phyloP scores from a whole-genome alignment of 2,329 filamentous ascomycete species.

The Calonectria ilicicola region DNA sequence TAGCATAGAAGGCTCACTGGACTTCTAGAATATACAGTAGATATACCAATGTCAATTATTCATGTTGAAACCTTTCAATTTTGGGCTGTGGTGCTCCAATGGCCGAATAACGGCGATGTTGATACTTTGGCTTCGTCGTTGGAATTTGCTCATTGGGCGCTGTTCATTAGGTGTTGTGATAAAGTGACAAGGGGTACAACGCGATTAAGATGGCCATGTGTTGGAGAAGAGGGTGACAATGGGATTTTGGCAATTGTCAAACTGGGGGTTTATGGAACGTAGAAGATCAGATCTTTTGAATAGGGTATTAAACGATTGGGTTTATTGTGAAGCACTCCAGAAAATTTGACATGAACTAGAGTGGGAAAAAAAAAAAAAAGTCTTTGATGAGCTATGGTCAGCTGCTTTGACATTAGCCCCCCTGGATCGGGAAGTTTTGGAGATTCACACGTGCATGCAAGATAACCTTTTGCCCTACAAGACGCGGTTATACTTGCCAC shows the following conservation, averaged over 20 bases:
- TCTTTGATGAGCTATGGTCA: neutral
- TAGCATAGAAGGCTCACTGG: neutral
- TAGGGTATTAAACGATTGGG: neutral
- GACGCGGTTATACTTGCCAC: neutral
- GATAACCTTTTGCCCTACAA: neutral
- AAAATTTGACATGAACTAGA: neutral
- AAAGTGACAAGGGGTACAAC: neutral
- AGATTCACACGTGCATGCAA: neutral
- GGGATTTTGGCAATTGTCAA: neutral
- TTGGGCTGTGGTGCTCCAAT: neutral
- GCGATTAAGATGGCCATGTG: neutral
- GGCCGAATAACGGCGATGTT: neutral
- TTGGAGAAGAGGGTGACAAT: neutral
- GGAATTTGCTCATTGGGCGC: too few relatives aligned
- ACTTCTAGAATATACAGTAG: conserved; percentile 3
- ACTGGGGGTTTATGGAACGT: neutral
- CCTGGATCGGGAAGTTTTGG: neutral
- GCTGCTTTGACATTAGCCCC: neutral
- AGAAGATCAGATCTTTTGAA: neutral
- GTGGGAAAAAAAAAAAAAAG: neutral
- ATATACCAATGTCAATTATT: neutral
- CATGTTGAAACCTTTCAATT: neutral
- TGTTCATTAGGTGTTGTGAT: neutral
- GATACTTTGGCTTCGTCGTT: too few relatives aligned
- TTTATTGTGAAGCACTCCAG: neutral